Conservation (phyloP, 352 stramenopile genomes). For the Globisporangium heterothallicum region DNA sequence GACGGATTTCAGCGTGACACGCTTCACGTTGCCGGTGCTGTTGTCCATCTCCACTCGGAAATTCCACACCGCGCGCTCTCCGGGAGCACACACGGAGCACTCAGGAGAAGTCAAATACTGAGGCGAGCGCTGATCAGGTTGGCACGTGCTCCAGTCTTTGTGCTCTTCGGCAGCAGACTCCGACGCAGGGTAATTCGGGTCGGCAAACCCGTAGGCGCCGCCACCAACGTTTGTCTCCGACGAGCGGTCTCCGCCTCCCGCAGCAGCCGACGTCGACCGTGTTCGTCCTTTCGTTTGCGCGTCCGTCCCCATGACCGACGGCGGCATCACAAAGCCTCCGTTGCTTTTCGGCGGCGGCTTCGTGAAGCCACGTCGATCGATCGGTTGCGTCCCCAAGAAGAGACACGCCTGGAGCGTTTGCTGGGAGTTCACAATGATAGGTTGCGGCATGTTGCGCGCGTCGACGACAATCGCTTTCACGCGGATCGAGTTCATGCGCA, state of each 20-base stretch:
- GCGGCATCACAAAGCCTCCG: conserved; percentile 71
- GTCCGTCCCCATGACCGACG: conserved; percentile 43
- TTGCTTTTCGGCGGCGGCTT: conserved; percentile 85
- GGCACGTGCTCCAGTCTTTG: conserved; percentile 87
- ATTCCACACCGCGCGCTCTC: conserved; percentile 84
- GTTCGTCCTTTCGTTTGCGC: conserved; percentile 56
- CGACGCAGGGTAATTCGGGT: conserved; percentile 47
- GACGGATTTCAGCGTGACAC: conserved; percentile 82
- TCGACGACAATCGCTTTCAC: conserved; percentile 87
- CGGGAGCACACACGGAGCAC: conserved; percentile 71
- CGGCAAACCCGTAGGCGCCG: conserved; percentile 41
- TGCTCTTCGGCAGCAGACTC: conserved; percentile 76
- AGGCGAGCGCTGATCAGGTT: conserved; percentile 70
- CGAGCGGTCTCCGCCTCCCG: conserved; percentile 47
- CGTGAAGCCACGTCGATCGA: conserved; percentile 81
- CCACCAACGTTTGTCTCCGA: conserved; percentile 54
- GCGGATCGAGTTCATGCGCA: conserved; percentile 84
- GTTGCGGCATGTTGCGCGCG: conserved; percentile 81
- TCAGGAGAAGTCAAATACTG: conserved; percentile 64
- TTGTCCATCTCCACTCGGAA: conserved; percentile 86
- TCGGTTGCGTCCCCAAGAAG: conserved; percentile 79
- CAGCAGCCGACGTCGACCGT: conserved; percentile 50
- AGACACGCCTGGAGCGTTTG: conserved; percentile 84
- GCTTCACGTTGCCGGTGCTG: conserved; percentile 54
- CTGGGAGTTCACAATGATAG: conserved; percentile 82